Evolutionary conservation across 768 basidiomycete species (phyloP).

Genomic region (Suillus cothurnatus): DNA sequence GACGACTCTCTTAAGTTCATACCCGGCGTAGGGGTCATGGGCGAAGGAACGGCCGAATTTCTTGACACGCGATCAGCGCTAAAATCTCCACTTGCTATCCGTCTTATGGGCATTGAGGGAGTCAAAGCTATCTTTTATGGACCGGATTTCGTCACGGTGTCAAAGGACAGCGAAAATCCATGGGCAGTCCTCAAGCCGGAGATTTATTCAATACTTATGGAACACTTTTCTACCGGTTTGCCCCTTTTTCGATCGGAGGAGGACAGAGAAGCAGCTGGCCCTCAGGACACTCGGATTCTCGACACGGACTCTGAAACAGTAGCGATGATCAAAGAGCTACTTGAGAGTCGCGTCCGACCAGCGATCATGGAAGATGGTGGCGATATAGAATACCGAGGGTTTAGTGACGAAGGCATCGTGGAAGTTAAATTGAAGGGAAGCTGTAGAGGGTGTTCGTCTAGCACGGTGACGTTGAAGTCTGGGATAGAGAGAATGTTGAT

Average conservation of each 20-base stretch:
- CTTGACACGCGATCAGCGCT: conserved; percentile 86
- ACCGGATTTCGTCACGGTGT: conserved; percentile 97
- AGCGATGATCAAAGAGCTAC: conserved; percentile 97
- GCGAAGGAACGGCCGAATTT: conserved; percentile 90
- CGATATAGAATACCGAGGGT: conserved; percentile 94
- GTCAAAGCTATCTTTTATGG: conserved; percentile 54
- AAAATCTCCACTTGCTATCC: conserved; percentile 66
- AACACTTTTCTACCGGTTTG: conserved; percentile 91
- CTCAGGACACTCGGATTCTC: conserved; percentile 90
- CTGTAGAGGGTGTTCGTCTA: conserved; percentile 93
- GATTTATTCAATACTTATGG: conserved; percentile 95
- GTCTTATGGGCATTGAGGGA: no score
- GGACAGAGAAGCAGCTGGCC: conserved; percentile 79
- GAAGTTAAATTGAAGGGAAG: conserved; percentile 94
- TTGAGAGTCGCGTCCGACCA: conserved; percentile 93
- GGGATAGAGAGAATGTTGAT: conserved; percentile 99
- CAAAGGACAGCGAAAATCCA: conserved; percentile 80
- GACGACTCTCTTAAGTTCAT: conserved; percentile 98
- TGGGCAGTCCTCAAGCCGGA: conserved; percentile 97
- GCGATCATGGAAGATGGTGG: conserved; percentile 99
- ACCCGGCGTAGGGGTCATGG: conserved; percentile 88
- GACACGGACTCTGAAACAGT: conserved; percentile 96
- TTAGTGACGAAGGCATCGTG: conserved; percentile 82
- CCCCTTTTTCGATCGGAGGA: conserved; percentile 84
- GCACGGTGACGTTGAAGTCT: conserved; percentile 92